Evolutionary conservation across 2,329 filamentous ascomycete genomes (phyloP).

Genomic region (Harringtonia lauricola): DNA sequence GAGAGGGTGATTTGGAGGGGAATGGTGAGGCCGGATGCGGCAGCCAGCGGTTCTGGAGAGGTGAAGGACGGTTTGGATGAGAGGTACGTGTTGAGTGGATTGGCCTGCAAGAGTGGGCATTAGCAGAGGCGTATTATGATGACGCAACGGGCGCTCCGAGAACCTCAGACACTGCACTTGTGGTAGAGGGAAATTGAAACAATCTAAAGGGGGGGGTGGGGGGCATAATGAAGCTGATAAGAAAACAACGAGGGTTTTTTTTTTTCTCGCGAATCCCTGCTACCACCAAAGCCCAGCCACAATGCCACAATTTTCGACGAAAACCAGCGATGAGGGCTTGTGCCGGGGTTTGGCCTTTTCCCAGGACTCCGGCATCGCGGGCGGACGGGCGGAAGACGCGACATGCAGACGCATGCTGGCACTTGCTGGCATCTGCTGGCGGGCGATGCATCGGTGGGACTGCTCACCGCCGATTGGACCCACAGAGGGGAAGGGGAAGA

Average conservation of each 20-base stretch:
- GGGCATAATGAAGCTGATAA: neutral
- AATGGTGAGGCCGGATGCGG: constrained; percentile 85
- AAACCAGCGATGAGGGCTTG: no score
- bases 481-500: neutral
- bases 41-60: constrained; percentile 83
- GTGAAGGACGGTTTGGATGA: constrained; percentile 86
- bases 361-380: no score
- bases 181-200: neutral
- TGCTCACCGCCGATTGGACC: constrained; percentile 4
- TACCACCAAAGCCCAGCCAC: neutral
- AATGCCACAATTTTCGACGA: no score
- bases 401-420: no score
- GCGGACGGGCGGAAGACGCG: no score
- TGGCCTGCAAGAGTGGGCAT: constrained; percentile 52
- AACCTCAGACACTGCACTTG: no score
- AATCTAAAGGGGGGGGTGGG: neutral
- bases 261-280: neutral
- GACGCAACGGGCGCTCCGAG: no score
- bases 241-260: neutral
- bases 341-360: no score
- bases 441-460: no score
- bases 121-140: constrained; percentile 28
- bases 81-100: constrained; percentile 92
- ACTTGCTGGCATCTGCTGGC: no score
- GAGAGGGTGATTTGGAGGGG: constrained; percentile 95